Percentiles rank a stretch among this genome's conserved stretches.
phyloP scores from a whole-genome alignment of 805 yeast species.

The Hanseniaspora lindneri region DNA sequence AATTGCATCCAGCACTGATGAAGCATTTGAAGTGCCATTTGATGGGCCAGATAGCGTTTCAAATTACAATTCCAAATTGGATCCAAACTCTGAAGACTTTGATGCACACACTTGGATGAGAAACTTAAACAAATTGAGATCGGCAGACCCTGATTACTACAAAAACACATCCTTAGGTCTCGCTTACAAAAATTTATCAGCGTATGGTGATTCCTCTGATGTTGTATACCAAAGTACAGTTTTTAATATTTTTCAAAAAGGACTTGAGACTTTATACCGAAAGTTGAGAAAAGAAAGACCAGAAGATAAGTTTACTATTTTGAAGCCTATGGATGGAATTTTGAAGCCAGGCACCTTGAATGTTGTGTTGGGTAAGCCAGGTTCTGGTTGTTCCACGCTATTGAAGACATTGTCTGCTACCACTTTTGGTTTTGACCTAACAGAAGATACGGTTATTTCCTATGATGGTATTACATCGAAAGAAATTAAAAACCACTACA shows the following conservation, averaged over 20 bases:
- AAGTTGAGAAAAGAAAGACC: conserved; percentile 22
- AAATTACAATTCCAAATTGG: conserved; percentile 34
- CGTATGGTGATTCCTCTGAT: conserved; percentile 55
- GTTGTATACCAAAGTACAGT: conserved; percentile 56
- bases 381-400: conserved; percentile 65
- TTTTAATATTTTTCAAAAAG: conserved; percentile 33
- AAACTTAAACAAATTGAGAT: conserved; percentile 43
- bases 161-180: conserved; percentile 50
- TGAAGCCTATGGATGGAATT: conserved; percentile 55
- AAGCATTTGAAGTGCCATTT: conserved; percentile 4
- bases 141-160: conserved; percentile 49
- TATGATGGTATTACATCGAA: conserved; percentile 45
- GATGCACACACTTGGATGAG: conserved; percentile 56
- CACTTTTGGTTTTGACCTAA: conserved; percentile 48
- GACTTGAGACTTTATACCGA: conserved; percentile 21
- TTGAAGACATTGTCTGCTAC: conserved; percentile 48
- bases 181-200: conserved; percentile 46
- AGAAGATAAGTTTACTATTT: conserved; percentile 35
- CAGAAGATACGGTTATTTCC: conserved; percentile 35
- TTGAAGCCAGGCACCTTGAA: conserved; percentile 53
- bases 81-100: conserved; percentile 50
- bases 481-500: conserved; percentile 40
- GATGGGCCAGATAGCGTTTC: conserved; percentile 8
- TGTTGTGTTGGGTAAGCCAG: conserved; percentile 64
- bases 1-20: neutral